Evolutionary conservation across 192 early-diverging fungal genomes (phyloP), one percentile per base, ranked within the genome.

Genomic region (Fimicolochytrium jonesii): DNA sequence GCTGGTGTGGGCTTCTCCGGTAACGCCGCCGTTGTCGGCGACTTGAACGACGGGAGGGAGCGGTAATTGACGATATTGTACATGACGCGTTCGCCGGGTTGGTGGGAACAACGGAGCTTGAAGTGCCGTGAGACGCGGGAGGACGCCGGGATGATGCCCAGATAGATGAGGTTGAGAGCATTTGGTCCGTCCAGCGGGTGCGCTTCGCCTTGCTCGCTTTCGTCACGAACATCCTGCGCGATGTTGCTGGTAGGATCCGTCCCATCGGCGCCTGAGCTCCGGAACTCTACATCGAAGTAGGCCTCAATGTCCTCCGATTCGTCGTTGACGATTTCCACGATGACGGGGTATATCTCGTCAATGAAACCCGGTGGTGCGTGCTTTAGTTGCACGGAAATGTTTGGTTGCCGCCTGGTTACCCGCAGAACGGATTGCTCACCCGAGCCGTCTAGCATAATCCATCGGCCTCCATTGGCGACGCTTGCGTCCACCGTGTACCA

Each of bases 311-410:
- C 60, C 23, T 83, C 77, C 1, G 43, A 22, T 59, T 91, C 89
- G 9, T 80, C 72, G 64, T 88, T 91, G 15, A 68, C 68, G 2
- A 90, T 56, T n/a, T 68, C 78, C n/a, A 91, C 63, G 29, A 66
- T 64, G 11, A 91, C 60, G 15, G 75, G 76, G 57, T 83, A 87
- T 15, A 77, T 64, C 55, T 90, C 88, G 51, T 91, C 85, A 50
- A 91, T 54, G n/a, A 85, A 65, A 1, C 83, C 84, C 17, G 88
- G 88, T 1, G 87, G 67, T 22, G 56, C 57, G 52, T 88, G 81
- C 0, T 67, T 58, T 1, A 79, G 60, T 30, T 64, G 52, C 30
- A 91, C 72, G 34, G 73, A 68, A 0, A 91, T 51, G 25, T 83
- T 83, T 29, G 89, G 85, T 37, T 83, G 83, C 22, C 77, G 72